Evolutionary conservation across 768 basidiomycete species (phyloP).

Genomic region (Pleurotus citrinopileatus): DNA sequence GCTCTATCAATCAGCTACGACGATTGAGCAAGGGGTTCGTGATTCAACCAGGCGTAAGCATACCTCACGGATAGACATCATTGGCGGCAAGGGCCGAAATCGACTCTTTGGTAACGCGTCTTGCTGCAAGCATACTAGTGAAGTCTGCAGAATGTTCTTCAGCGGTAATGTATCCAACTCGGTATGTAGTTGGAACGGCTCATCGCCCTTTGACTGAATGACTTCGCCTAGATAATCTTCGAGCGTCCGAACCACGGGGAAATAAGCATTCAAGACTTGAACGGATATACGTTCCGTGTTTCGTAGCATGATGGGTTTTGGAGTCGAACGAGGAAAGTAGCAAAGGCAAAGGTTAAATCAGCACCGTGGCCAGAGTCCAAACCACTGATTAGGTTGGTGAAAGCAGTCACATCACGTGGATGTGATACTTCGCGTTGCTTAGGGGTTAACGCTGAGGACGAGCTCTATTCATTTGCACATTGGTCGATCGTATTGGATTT

Average conservation of each 20-base stretch:
- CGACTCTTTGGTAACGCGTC: conserved; percentile 13
- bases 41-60: conserved; percentile 13
- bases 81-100: conserved; percentile 32
- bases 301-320: too few relatives aligned
- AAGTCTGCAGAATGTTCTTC: conserved; percentile 35
- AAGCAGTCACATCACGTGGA: too few relatives aligned
- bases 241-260: conserved; percentile 35
- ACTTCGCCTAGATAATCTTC: conserved; percentile 37
- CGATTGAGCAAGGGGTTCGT: too few relatives aligned
- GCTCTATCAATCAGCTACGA: conserved; percentile 59
- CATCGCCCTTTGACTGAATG: conserved; percentile 19
- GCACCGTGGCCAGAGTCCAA: too few relatives aligned
- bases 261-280: conserved; percentile 42
- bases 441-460: too few relatives aligned
- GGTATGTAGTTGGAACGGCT: conserved; percentile 7
- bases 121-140: conserved; percentile 43
- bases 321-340: too few relatives aligned
- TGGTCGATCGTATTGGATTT: too few relatives aligned
- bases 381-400: too few relatives aligned
- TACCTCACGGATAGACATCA: conserved; percentile 56
- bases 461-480: too few relatives aligned
- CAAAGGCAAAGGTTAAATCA: too few relatives aligned
- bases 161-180: conserved; percentile 27
- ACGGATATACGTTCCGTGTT: too few relatives aligned
- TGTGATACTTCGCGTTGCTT: too few relatives aligned